Base-by-base conservation (phyloP, 352 stramenopile species). In the Phytophthora pluvialis region DNA sequence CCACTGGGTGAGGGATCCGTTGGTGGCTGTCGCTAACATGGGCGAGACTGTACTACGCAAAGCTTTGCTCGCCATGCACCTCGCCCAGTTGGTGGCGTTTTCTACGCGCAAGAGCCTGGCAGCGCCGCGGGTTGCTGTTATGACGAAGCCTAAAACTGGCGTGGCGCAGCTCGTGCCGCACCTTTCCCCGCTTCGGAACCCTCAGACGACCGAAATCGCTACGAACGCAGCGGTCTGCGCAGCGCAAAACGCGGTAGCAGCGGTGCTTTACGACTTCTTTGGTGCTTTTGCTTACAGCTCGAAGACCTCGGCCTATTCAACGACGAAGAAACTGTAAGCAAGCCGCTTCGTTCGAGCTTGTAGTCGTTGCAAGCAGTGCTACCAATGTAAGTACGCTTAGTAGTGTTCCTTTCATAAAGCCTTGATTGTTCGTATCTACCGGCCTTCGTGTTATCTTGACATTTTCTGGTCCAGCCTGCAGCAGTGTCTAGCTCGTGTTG, bases 251-350 rank as follows among this genome's bases (percentile, higher is more conserved):
- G 33, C 67, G 11, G 39, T 68, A 1, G 52, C 32, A 4, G 47
- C 51, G 16, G 64, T 72, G 16, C 38, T 72, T 11, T 64, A 44
- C 39, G 59, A 72, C 32, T 72, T 69, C 42, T 64, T 72, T 29
- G 35, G 55, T 11, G 31, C 49, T 1, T 57, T 66, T 53, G 35
- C 13, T 12, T 21, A 18, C 13, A 39, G 25, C 6, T 26, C 13
- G 10, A 53, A 25, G 25, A 45, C 15, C 5, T n/a, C 15, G 25
- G 13, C 21, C 21, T 33, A 12, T 25, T 10, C 29, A 13, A 35
- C 21, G 26, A 61, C 31, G 40, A 61, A 31, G 29, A 29, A 52
- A 45, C n/a, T 47, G 7, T 62, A 54, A 50, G 31, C 52, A 15
- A 50, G 28, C 28, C 28, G 39, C n/a, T 42, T 42, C 11, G 9